Evolutionary conservation across 768 basidiomycete genomes (phyloP).

Genomic region (Podaxis sp.): DNA sequence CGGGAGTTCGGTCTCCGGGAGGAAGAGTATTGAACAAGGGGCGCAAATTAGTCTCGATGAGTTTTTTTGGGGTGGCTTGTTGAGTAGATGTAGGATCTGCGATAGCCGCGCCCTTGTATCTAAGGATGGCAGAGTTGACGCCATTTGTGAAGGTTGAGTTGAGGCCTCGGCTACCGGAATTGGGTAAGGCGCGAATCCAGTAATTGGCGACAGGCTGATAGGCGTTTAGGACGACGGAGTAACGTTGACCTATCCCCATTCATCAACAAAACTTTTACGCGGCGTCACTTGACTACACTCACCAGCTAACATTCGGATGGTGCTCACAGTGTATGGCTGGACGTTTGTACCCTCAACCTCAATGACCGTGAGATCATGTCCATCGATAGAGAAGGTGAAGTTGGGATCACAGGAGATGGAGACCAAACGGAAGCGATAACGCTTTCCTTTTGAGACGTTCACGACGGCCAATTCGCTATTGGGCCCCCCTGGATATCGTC

Average conservation of each 20-base stretch:
- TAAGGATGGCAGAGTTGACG: constrained; percentile 46
- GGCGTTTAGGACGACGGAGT: constrained; percentile 42
- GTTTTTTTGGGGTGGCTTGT: constrained; percentile 18
- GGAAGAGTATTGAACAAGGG: constrained; percentile 19
- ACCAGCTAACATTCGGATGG: constrained; percentile 38
- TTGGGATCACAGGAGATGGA: constrained; percentile 42
- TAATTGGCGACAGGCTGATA: constrained; percentile 45
- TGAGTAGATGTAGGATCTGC: constrained; percentile 35
- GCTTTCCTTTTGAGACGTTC: constrained; percentile 33
- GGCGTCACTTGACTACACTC: constrained; percentile 29
- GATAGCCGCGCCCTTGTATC: constrained; percentile 40
- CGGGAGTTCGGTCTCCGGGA: constrained; percentile 22
- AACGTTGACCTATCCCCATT: constrained; percentile 27
- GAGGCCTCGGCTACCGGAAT: constrained; percentile 14
- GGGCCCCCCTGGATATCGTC: constrained; percentile 38
- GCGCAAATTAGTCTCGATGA: constrained; percentile 25
- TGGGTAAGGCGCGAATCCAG: constrained; percentile 47
- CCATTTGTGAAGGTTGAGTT: constrained; percentile 30
- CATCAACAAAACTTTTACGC: constrained; percentile 31
- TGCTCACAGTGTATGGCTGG: constrained; percentile 31
- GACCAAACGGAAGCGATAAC: constrained; percentile 54
- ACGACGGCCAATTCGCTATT: constrained; percentile 32
- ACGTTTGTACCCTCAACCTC: constrained; percentile 37
- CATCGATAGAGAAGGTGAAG: constrained; percentile 38
- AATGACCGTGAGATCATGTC: constrained; percentile 36